Conservation (phyloP, 805 yeast species). For the Yamadazyma tumulicola region DNA sequence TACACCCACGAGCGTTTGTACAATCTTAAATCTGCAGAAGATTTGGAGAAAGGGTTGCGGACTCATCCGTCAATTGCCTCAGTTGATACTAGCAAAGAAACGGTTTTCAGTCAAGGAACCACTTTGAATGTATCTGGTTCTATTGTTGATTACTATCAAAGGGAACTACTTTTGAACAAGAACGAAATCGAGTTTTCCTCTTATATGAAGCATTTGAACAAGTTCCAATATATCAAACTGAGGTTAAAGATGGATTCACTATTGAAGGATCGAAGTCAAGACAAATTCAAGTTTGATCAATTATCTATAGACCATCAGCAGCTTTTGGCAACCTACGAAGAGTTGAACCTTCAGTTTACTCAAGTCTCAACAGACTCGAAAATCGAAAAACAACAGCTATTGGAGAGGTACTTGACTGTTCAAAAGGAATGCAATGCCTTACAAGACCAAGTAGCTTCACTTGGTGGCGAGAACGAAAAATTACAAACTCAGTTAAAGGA, state of each 20-base stretch:
- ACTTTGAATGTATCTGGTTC: constrained; percentile 8
- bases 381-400: constrained; percentile 11
- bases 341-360: constrained; percentile 13
- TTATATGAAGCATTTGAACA: constrained; percentile 43
- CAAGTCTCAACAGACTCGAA: not conserved
- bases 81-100: constrained; percentile 10
- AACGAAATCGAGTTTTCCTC: constrained; percentile 62
- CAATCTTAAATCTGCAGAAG: constrained; percentile 11
- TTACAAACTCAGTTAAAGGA: constrained; percentile 8
- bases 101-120: constrained; percentile 4
- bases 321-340: not conserved
- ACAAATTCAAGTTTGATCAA: constrained; percentile 2
- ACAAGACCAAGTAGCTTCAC: constrained; percentile 1
- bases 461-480: not conserved
- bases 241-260: constrained; percentile 11
- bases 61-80: constrained; percentile 11
- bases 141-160: constrained; percentile 45
- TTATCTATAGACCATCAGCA: constrained; percentile 2
- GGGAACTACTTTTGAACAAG: constrained; percentile 53
- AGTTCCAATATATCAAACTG: constrained; percentile 13
- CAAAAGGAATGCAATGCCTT: constrained; percentile 1
- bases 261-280: constrained; percentile 6
- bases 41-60: constrained; percentile 1
- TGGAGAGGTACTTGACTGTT: constrained; percentile 4
- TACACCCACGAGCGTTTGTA: constrained; percentile 32